Conservation (phyloP, 441 rosid genomes). For the Corymbia calophylla region DNA sequence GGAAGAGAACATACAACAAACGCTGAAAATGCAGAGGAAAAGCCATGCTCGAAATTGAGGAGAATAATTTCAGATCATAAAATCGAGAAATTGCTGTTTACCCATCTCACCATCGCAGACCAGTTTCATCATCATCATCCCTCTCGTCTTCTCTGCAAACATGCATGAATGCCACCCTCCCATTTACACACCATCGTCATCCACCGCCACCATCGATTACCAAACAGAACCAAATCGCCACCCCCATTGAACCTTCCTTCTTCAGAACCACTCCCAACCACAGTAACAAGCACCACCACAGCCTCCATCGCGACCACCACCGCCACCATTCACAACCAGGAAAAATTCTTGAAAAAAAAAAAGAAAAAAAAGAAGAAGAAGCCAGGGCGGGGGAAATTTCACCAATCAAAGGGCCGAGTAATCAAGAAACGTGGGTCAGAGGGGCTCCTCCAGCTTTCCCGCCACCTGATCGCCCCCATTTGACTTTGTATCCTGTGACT, state of each 20-base stretch:
- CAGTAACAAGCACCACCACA: not conserved
- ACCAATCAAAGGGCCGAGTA: not conserved
- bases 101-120: not conserved
- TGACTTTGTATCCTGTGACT: not conserved
- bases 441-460: not conserved
- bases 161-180: fast-evolving
- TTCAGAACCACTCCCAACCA: not conserved
- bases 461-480: not conserved
- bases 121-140: not conserved
- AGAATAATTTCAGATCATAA: not conserved
- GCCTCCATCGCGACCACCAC: not conserved
- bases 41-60: not conserved
- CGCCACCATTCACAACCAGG: not conserved
- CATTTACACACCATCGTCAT: fast-evolving
- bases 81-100: not conserved
- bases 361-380: too few species aligned
- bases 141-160: not conserved
- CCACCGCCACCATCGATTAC: fast-evolving
- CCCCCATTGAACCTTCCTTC: not conserved
- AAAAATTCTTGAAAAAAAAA: not conserved
- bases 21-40: not conserved
- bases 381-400: not conserved
- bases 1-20: too few species aligned
- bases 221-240: not conserved
- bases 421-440: not conserved